A percentile compares a stretch with the other conserved stretches of the same genome.
These are phyloP conservation scores for Venustampulla echinocandica DNA, from an alignment of 495 filamentous ascomycete species.

Conservation along the genomic window DNA sequence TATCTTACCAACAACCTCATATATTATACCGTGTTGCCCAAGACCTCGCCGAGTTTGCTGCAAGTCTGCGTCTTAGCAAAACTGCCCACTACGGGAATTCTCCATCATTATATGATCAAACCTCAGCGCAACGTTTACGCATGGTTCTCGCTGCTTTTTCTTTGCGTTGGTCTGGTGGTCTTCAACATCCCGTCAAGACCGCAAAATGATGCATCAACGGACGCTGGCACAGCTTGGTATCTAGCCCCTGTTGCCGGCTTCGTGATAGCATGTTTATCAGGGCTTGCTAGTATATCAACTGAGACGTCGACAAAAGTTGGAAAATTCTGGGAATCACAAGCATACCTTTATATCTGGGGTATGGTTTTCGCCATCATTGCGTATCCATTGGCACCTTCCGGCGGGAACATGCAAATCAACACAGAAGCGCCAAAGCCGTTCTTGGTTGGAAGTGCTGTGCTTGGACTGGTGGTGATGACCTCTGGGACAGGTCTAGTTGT, in stretches of 20 bases:
- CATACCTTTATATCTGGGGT: slow-evolving; percentile 15
- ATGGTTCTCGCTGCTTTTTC: slow-evolving; percentile 6
- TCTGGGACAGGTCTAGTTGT: slow-evolving; percentile 7
- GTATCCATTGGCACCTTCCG: slow-evolving; percentile 7
- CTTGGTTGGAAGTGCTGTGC: neutral
- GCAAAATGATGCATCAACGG: neutral
- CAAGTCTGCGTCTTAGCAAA: slow-evolving; percentile 12
- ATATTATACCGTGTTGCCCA: slow-evolving; percentile 11
- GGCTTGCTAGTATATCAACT: slow-evolving; percentile 8
- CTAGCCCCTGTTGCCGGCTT: slow-evolving; percentile 11
- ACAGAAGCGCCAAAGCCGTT: neutral
- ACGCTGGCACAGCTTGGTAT: slow-evolving; percentile 1
- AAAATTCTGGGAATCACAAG: slow-evolving; percentile 11
- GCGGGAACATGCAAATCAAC: neutral
- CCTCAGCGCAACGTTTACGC: slow-evolving; percentile 9
- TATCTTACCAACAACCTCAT: slow-evolving; percentile 13
- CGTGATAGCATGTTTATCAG: slow-evolving; percentile 10
- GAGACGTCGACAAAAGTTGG: slow-evolving; percentile 11
- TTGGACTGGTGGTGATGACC: slow-evolving; percentile 1
- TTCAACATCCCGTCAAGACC: slow-evolving; percentile 9
- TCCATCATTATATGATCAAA: slow-evolving; percentile 14
- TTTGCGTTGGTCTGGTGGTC: slow-evolving; percentile 9
- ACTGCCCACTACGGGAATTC: slow-evolving; percentile 11
- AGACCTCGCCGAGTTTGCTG: slow-evolving; percentile 7
- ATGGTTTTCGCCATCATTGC: slow-evolving; percentile 5